Evolutionary conservation across 768 basidiomycete species (phyloP).

Genomic region (Leccinum broughii): DNA sequence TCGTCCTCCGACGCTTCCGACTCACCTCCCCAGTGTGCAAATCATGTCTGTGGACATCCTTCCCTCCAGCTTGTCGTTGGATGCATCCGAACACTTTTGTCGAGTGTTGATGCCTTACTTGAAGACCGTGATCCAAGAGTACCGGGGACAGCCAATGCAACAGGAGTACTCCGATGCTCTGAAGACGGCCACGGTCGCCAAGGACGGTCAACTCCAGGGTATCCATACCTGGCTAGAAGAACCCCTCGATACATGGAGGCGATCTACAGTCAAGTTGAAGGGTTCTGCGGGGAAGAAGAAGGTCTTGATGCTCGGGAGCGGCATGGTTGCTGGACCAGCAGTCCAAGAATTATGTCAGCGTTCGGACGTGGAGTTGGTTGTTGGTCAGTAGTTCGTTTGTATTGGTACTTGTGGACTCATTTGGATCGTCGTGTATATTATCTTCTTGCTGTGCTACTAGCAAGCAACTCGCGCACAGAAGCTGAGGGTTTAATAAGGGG

Average conservation of each 20-base stretch:
- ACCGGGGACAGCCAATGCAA: constrained; percentile 32
- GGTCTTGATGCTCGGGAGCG: constrained; percentile 83
- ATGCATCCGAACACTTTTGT: constrained; percentile 81
- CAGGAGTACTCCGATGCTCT: constrained; percentile 45
- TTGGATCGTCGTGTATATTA: constrained; percentile 10
- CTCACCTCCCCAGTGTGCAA: constrained; percentile 56
- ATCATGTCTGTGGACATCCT: constrained; percentile 93
- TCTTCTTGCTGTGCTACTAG: constrained; percentile 38
- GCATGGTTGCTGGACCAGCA: constrained; percentile 94
- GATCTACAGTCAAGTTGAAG: constrained; percentile 6
- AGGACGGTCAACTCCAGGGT: constrained; percentile 51
- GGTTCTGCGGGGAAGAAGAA: constrained; percentile 48
- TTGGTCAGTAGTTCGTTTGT: constrained; percentile 57
- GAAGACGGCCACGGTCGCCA: constrained; percentile 70
- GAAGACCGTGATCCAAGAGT: constrained; percentile 48
- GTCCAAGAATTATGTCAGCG: constrained; percentile 69
- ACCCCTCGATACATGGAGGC: constrained; percentile 48
- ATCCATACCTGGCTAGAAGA: constrained; percentile 59
- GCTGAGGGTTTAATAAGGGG: constrained; percentile 45
- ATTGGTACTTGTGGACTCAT: constrained; percentile 20
- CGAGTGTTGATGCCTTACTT: constrained; percentile 67
- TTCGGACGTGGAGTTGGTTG: constrained; percentile 63
- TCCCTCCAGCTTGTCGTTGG: constrained; percentile 78
- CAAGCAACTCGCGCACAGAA: constrained; percentile 69
- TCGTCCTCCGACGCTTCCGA: constrained; percentile 41